Evolutionary conservation across 75 land plant species (phyloP), one percentile per base, ranked within the genome.

Genomic region (Larix kaempferi): DNA sequence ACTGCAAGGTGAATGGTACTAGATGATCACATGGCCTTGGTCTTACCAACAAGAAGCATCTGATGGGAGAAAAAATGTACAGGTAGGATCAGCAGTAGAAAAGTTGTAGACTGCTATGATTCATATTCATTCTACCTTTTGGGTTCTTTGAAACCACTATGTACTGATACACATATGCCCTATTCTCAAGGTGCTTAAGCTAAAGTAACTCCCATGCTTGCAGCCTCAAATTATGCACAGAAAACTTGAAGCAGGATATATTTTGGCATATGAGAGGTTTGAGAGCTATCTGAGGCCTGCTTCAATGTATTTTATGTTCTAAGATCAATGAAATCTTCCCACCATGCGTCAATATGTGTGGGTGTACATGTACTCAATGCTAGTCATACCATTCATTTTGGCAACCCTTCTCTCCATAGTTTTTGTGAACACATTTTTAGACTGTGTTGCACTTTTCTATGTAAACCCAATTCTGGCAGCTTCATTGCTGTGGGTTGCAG

Each of bases 231-330:
- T 44, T 39, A 39, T 69, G 37, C 72, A 69, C 35, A 69, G 72
- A 69, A 69, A 29, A 39, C 37, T 69, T 69, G 72, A 7, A 29
- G 69, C 19, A 69, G 49, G 41, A 69, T 69, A 44, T 67, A 41
- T 37, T 69, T n/a, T 69, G 49, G 49, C 72, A 41, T 69, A 69
- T 8, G 44, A 69, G 72, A 69, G 72, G 72, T 69, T 69, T 65
- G 17, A 67, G 33, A 69, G 52, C 72, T 19, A 22, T 37, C 44
- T 39, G 49, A 69, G 72, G 72, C 72, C 52, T n/a, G 49, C 7
- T n/a, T 69, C 41, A 69, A 69, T 69, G 72, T 69, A 69, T 69
- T 69, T 69, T 69, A 69, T 44, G 41, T 69, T 69, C 37, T 69
- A 41, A 69, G 49, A 69, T 69, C 52, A 21, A 44, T 69, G 52